Percentiles rank a stretch among this genome's conserved stretches.
Evolutionary conservation across 2,329 filamentous ascomycete species (phyloP).

Genomic region (Cladobotryum mycophilum): DNA sequence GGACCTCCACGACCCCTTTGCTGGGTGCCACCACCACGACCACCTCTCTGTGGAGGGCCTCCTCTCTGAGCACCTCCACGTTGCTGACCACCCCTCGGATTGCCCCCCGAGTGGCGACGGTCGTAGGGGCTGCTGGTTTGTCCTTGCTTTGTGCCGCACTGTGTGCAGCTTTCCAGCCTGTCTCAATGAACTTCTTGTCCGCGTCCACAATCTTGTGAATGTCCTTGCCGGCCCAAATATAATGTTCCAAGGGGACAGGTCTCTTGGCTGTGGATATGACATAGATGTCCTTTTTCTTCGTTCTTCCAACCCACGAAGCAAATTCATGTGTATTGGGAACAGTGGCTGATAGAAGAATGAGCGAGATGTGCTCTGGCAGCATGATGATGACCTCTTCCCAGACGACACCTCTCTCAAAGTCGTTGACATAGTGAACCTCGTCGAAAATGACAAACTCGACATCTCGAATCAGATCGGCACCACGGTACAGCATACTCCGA

Average conservation of each 20-base stretch:
- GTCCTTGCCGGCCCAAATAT: constrained; percentile 87
- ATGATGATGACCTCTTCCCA: constrained; percentile 99
- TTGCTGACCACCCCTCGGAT: constrained; percentile 33
- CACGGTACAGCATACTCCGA: constrained; percentile 94
- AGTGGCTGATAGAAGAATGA: constrained; percentile 91
- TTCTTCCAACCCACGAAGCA: constrained; percentile 94
- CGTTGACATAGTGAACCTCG: constrained; percentile 98
- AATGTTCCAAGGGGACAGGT: constrained; percentile 91
- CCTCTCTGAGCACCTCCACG: constrained; percentile 38
- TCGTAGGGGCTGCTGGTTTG: constrained; percentile 51
- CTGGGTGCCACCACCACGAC: constrained; percentile 43
- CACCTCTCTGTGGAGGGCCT: constrained; percentile 38
- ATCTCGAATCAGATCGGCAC: constrained; percentile 90
- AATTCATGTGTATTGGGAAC: constrained; percentile 98
- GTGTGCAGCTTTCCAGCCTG: constrained; percentile 92
- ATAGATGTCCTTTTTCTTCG: constrained; percentile 98
- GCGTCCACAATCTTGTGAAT: constrained; percentile 93
- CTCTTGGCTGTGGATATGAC: constrained; percentile 96
- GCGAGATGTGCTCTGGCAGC: constrained; percentile 92
- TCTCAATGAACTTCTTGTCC: constrained; percentile 85
- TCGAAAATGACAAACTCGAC: constrained; percentile 99
- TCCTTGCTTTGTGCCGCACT: constrained; percentile 74
- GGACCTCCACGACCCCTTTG: constrained; percentile 48
- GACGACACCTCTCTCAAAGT: constrained; percentile 89
- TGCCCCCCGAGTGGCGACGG: constrained; percentile 32